Base-by-base conservation (phyloP, 2,329 filamentous ascomycete genomes). In the Elsinoe batatas region DNA sequence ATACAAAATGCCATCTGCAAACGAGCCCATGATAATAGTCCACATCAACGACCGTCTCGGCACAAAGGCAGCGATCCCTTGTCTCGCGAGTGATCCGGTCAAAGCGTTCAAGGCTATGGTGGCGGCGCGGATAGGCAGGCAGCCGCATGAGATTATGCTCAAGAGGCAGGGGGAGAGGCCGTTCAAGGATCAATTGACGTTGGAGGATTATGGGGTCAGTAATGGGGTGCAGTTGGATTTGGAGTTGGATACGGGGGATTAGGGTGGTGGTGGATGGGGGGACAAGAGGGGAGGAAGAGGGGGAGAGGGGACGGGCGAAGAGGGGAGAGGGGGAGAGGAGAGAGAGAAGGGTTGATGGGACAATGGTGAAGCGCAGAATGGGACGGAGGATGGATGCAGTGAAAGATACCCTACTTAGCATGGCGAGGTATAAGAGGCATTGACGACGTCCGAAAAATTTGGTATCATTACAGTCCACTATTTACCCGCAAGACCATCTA, bases 21-120 rank as follows among this genome's bases (percentile, higher is more conserved):
- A 76, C 5, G 86, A 94, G 66, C 85, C 89, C 56, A 94, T 96
- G 86, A 96, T 97, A 62, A 81, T 95, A 53, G 91, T 97, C 15
- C 83, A 91, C 65, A 83, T 97, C 66, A 97, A 97, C 69, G 91
- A 97, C 71, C 81, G 91, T n/a, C 75, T 97, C 35, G 91, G 91
- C 11, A 96, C 91, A n/a, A 95, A 95, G 66, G 88, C 91, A 13
- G 86, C 88, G 53, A 93, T 97, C 60, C 91, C 91, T 0, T 96
- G 91, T 68, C 76, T 95, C 57, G 84, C 88, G 0, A 86, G 83
- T 2, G 91, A 97, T 72, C 84, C 84, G 6, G 84, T 96, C 61
- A 85, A 84, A 61, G 79, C 91, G 58, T 89, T 96, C 74, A 96
- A 96, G 73, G 84, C 90, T 46, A 85, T 94, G 77, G 90, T 96